Base-by-base conservation (phyloP, 306 rosid species). In the Quercus mongolica region DNA sequence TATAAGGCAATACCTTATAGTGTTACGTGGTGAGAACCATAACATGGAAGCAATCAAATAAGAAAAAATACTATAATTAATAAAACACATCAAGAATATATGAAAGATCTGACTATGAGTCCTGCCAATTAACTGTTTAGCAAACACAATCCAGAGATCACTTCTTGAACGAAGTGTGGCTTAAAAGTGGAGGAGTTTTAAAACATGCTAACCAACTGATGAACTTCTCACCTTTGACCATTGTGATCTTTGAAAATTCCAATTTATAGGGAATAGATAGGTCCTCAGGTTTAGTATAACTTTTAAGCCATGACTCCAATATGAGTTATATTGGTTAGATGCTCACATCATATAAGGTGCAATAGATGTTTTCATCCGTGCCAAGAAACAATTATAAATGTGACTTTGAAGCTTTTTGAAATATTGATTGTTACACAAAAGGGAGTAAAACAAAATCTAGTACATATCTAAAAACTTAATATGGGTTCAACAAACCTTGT, bases 401-500 rank as follows among this genome's bases (percentile, higher is more conserved):
- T 23, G 33, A 26, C 78, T 71, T 63, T 35, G 76, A 31, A 69
- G 76, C 46, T 6, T 31, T 38, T 74, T 77, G 55, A 63, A 67
- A 46, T 23, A 54, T 9, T 4, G 57, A 51, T 55, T 73, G 56
- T 26, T 35, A 6, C 77, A 76, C 46, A 73, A 30, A 84, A 75
- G n/a, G 14, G 20, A 1, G 2, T 3, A 17, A 30, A 80, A 54
- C 7, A n/a, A 21, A 25, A 38, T 26, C n/a, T 28, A 63, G 38
- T 15, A 13, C 9, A 59, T 21, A 44, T 2, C 31, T 1, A 4
- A 69, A 31, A n/a, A 78, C 70, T 68, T 35, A 20, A 55, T 3
- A 4, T 3, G 6, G 58, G 65, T 8, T 57, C 77, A 44, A 70
- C 80, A 78, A 44, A 94, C 97, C 98, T 91, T 80, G 98, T 92